These are phyloP conservation scores for Castanospermum australe DNA, from an alignment of 306 rosid species.

Conservation along the genomic window DNA sequence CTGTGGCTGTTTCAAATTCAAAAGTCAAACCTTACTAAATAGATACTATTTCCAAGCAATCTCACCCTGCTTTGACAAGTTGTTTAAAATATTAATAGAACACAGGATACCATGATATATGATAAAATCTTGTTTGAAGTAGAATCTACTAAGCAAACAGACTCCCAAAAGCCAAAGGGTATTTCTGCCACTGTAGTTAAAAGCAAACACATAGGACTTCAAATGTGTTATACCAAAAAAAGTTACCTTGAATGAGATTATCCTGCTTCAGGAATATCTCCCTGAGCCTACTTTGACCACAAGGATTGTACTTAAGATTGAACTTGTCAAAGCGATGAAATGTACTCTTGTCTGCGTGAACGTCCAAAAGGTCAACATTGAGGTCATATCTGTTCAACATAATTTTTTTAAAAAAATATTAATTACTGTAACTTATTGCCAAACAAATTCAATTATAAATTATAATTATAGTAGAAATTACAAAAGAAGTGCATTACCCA, in stretches of 20 bases:
- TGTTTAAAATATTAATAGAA: not conserved
- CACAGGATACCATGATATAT: not conserved
- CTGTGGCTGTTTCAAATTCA: not conserved
- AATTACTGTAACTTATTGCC: not conserved
- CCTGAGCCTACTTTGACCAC: constrained; percentile 85
- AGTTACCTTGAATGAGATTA: constrained; percentile 76
- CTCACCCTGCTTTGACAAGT: not conserved
- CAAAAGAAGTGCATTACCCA: constrained; percentile 41
- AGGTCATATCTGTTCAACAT: constrained; percentile 63
- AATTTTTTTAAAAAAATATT: not conserved
- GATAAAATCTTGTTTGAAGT: not conserved
- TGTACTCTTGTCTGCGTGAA: constrained; percentile 86
- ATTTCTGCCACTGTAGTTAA: not conserved
- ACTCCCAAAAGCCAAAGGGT: not conserved
- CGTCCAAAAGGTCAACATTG: constrained; percentile 83
- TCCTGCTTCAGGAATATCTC: constrained; percentile 83
- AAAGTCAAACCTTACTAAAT: not conserved
- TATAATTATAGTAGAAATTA: not conserved
- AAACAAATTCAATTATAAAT: not conserved
- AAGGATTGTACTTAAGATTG: constrained; percentile 81
- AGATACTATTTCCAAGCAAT: not conserved
- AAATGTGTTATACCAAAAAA: not conserved
- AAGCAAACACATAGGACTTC: not conserved
- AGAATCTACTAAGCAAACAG: constrained; percentile 2
- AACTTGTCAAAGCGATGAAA: constrained; percentile 84